Base-by-base conservation (phyloP, 192 early-diverging fungal genomes). In the Martensiomyces pterosporus region DNA sequence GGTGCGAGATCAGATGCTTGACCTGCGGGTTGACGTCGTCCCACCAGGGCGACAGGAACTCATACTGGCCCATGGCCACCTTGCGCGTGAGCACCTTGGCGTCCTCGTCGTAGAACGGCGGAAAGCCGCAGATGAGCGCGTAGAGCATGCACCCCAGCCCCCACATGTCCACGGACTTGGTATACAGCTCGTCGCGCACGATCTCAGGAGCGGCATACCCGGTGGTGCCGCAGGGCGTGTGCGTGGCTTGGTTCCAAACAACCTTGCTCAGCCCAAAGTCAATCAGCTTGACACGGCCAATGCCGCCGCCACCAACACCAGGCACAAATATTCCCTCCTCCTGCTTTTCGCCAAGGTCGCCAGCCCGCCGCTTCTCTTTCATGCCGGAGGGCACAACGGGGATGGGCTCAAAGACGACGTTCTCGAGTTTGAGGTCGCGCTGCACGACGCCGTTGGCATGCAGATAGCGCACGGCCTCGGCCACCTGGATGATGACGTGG, bases 181-280 rank as follows among this genome's bases (percentile, higher is more conserved):
- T 85, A 47, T 91, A 91, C 26, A 79, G 67, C 60, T 87, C 79
- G 68, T 85, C 83, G 52, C 76, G 83, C 26, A 96, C 79, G 48
- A 96, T 89, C 67, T 96, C 93, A 19, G 93, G 93, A 1, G 93
- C 93, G 4, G 91, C 90, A 47, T 96, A 96, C 18, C 90, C 89
- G 4, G 92, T 84, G 13, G 93, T 96, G 5, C 92, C 92, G 46
- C 91, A 93, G 8, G 93, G 93, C 25, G 93, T 96, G 67, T 80
- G 81, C 6, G 91, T 91, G 4, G 82, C 75, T 52, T 87, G 80
- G 49, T 90, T 79, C 82, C 87, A 88, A 5, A 91, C 80, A 5
- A 91, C 82, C 63, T 92, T 92, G 38, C 88, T 90, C 24, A 94
- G 59, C 4, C 91, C 90, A 78, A 94, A 94, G 69, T 94, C 90